Conservation (phyloP, 1,139 yeast genomes). For the Suhomyces panamericanus region DNA sequence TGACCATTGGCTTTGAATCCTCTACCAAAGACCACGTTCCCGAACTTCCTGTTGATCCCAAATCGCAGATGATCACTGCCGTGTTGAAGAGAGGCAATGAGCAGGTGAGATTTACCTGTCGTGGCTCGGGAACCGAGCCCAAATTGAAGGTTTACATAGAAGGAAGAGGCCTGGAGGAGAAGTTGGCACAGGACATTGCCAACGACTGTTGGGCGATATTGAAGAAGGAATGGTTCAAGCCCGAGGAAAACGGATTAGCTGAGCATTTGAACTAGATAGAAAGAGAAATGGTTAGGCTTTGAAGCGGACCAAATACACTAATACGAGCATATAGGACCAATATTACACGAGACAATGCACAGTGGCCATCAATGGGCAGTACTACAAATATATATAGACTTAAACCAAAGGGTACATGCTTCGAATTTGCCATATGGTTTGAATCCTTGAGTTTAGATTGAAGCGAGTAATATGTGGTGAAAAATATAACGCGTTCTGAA, state of each 20-base stretch:
- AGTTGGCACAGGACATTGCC: constrained; percentile 53
- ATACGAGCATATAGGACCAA: not conserved
- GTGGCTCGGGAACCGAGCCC: constrained; percentile 98
- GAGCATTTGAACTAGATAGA: constrained; percentile 29
- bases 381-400: too few species aligned
- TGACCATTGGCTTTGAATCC: constrained; percentile 81
- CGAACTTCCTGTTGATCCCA: constrained; percentile 63
- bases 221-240: constrained; percentile 59
- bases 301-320: not conserved
- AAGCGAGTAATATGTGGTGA: too few species aligned
- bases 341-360: not conserved
- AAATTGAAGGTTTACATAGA: constrained; percentile 90
- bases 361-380: too few species aligned
- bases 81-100: constrained; percentile 31
- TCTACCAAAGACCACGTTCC: constrained; percentile 60
- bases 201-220: constrained; percentile 67
- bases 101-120: constrained; percentile 70
- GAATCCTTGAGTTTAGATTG: too few species aligned
- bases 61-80: constrained; percentile 86
- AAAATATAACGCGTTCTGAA: too few species aligned
- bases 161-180: constrained; percentile 48
- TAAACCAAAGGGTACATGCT: too few species aligned
- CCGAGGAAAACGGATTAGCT: constrained; percentile 39
- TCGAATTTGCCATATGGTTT: too few species aligned
- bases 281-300: not conserved